These are phyloP conservation scores for Hanseniaspora singularis DNA, from an alignment of 805 yeast genomes.

Conservation along the genomic window DNA sequence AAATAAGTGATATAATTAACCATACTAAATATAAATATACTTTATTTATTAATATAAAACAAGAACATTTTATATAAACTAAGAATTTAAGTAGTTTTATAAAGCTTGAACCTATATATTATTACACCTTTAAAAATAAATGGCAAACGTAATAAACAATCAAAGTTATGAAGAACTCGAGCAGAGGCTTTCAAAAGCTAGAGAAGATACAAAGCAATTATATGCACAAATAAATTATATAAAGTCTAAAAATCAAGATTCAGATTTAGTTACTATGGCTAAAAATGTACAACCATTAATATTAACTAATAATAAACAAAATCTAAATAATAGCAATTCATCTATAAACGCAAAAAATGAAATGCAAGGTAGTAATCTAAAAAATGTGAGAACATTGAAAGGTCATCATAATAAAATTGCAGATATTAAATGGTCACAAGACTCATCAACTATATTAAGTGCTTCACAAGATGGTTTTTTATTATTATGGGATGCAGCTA, in stretches of 20 bases:
- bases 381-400: conserved; percentile 30
- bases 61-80: no score
- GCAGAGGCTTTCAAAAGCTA: conserved; percentile 29
- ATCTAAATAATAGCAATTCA: background rate
- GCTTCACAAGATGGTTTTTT: conserved; percentile 82
- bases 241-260: conserved; percentile 35
- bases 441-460: conserved; percentile 48
- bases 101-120: background rate
- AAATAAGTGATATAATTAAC: no score
- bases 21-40: no score
- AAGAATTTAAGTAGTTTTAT: background rate
- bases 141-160: conserved; percentile 1
- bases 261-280: conserved; percentile 34
- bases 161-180: conserved; percentile 19
- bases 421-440: conserved; percentile 55
- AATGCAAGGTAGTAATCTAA: no score
- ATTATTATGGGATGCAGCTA: conserved; percentile 68
- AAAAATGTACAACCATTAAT: conserved; percentile 18
- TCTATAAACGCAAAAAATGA: no score
- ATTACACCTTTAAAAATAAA: background rate
- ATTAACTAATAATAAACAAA: background rate
- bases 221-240: conserved; percentile 39
- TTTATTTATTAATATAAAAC: no score
- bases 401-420: conserved; percentile 64
- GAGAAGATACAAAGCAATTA: conserved; percentile 37